Base-by-base conservation (phyloP, 495 filamentous ascomycete genomes). In the Aspergillus coremiiformis region DNA sequence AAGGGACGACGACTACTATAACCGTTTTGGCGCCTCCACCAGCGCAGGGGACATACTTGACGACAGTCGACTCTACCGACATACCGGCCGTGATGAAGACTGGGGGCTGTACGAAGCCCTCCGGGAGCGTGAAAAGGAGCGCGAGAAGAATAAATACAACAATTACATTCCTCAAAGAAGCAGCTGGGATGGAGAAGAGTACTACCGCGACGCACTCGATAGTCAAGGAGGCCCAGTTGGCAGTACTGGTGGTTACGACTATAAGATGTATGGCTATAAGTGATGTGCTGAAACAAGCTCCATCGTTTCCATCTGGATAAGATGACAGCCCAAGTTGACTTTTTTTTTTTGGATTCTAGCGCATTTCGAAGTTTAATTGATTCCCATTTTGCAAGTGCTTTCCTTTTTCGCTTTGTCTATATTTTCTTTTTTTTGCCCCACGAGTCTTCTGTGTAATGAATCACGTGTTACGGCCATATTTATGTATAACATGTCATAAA, bases 201-300 rank as follows among this genome's bases (percentile, higher is more conserved):
- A 70, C 50, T 72, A 74, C 51, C 67, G 68, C n/a, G 66, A 69
- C 11, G 48, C 67, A 52, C 54, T 67, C 20, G 66, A 66, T 42
- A 65, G 66, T 24, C 66, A 70, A 17, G 66, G 66, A 46, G 62
- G 65, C 11, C 53, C 68, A 32, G 58, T 60, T 17, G 58, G 55
- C 5, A 39, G 53, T 20, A 42, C 45, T 14, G 41, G 52, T 46
- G 62, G 66, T 3, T 64, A 68, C 44, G 68, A 70, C 32, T 68
- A 71, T 39, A 67, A 64, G 46, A 29, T 43, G 1, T 61, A 61
- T 45, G 47, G 42, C 10, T 72, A 70, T 48, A 53, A 63, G 22
- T 71, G 51, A 59, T 49, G 5, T 42, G 15, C 4, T 54, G 32
- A 15, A 35, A 23, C 47, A 1, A 44, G 35, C 4, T 1, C 17